Base-by-base conservation (phyloP, 768 basidiomycete species). In the Lentinula lateritia region DNA sequence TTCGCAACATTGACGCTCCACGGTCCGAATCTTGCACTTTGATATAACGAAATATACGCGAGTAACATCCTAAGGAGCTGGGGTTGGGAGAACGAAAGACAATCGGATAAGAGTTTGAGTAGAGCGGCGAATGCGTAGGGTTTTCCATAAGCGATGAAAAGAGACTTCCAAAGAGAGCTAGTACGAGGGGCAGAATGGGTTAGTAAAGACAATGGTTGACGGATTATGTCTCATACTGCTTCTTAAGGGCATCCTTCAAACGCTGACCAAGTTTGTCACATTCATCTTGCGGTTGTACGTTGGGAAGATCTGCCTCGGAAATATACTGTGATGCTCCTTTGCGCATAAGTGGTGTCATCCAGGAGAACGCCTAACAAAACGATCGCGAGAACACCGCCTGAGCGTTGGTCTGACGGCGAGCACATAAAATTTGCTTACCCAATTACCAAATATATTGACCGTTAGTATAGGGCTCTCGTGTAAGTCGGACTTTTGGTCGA, bases 241-340 rank as follows among this genome's bases (percentile, higher is more conserved):
- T 78, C 43, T 84, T 66, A 76, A 94, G 79, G 3, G 90, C 82
- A 0, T 66, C 69, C 58, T 87, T 77, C 18, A 97, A 80, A 16
- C 79, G 77, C 8, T 76, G 65, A 12, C 89, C 89, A 0, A 97
- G 82, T 23, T 83, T 81, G 28, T 80, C 79, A 0, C 93, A 87
- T 65, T 89, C 85, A 67, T 97, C 92, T 8, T 74, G 68, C 0
- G 86, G 75, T 28, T 84, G 75, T 28, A 97, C 77, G 0, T 86
- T 80, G 46, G 93, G 93, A 23, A 98, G 81, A 68, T 98, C 96
- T 34, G 88, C 82, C 70, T 96, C 93, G 0, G 89, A 89, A 61
- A 98, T 87, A 69, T 82, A 86, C 58, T 83, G 74, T 5, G 74
- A 70, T 0, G 81, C 79, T 35, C 90, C 90, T 67, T 87, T 87